Evolutionary conservation across 169 alveolate species (phyloP).

Genomic region (Plasmodium adleri): DNA sequence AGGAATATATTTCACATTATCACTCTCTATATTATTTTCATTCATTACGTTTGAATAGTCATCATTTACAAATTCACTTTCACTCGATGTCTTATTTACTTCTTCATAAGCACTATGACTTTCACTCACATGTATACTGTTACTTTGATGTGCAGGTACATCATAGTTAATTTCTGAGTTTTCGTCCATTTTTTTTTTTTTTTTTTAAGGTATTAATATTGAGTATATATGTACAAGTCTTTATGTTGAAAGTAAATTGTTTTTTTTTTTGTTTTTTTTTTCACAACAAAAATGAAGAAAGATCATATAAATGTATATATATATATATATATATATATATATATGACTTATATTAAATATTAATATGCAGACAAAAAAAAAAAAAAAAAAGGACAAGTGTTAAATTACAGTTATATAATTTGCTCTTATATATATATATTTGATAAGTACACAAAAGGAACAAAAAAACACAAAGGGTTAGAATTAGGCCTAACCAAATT

Average conservation of each 20-base stretch:
- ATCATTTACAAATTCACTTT: neutral
- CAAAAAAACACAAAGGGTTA: too few relatives aligned
- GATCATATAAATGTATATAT: too few relatives aligned
- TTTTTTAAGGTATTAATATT: too few relatives aligned
- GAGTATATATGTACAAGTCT: neutral
- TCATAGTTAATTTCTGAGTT: slow-evolving; percentile 31
- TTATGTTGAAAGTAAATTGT: neutral
- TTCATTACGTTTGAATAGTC: neutral
- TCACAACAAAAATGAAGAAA: too few relatives aligned
- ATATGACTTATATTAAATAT: too few relatives aligned
- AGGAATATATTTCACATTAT: slow-evolving; percentile 39
- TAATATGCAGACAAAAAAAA: too few relatives aligned
- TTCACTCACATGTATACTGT: neutral
- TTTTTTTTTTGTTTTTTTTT: neutral
- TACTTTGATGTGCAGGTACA: neutral
- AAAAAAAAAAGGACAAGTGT: too few relatives aligned
- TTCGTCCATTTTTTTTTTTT: slow-evolving; percentile 17
- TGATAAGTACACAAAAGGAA: too few relatives aligned
- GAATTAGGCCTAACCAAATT: too few relatives aligned
- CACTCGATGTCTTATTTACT: slow-evolving; percentile 11
- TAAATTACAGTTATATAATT: too few relatives aligned
- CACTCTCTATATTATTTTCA: slow-evolving; percentile 5
- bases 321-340: too few relatives aligned
- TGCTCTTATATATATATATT: too few relatives aligned
- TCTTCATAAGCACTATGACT: neutral